Base-by-base conservation (phyloP, 495 filamentous ascomycete genomes). In the Chaetomium tenue region DNA sequence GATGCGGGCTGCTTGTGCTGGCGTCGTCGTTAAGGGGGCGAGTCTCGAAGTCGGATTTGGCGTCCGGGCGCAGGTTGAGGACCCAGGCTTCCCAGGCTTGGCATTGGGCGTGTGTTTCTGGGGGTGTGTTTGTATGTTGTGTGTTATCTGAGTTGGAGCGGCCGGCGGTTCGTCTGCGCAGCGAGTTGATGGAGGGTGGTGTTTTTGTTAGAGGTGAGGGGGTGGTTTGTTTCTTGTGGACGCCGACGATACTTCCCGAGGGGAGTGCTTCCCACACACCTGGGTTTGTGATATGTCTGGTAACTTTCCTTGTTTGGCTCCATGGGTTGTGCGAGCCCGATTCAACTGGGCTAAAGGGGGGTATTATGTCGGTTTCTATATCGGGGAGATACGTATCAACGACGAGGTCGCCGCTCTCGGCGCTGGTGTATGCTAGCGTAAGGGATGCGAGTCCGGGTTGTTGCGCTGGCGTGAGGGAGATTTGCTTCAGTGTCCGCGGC, bases 21-120 rank as follows among this genome's bases (percentile, higher is more conserved):
- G 28, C 28, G 6, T 30, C 28, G 20, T 67, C 55, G 23, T 76
- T 72, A 18, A 82, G 71, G 13, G 74, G 75, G 13, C 60, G 57
- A 0, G 74, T 75, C 60, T 82, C 80, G 66, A 76, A 75, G 22
- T 72, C 70, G 23, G 74, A 67, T 16, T 69, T 70, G 28, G 66
- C 60, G 46, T 76, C 76, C 15, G 75, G 76, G 62, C 76, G 75
- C 16, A 48, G 57, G 23, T 83, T 81, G 56, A 89, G 78, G 12
- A 81, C 83, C 86, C 87, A 91, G 2, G 83, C 83, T 70, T 91
- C 87, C 87, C 87, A 91, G 20, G 9, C 20, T 22, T 40, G 65
- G 7, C 3, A 9, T 53, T 20, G 22, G 15, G 56, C n/a, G 3
- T 13, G 2, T 44, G n/a, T 25, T 52, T 50, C 26, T 75, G 77